These are phyloP conservation scores for Isabelozyma heimii DNA, from an alignment of 805 yeast species.

Conservation along the genomic window DNA sequence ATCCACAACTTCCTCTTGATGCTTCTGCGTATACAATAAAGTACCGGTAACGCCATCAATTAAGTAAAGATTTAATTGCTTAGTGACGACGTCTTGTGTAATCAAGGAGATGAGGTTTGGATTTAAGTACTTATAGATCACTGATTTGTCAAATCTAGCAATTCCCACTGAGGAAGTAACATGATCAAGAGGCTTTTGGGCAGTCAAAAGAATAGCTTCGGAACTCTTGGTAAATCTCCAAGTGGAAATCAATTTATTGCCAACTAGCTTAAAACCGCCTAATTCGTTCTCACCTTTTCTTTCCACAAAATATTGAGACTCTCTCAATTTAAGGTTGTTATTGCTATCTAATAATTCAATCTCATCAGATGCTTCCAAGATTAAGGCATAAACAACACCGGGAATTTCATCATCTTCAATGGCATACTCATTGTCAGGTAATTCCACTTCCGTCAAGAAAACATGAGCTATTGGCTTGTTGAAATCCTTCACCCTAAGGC, in stretches of 20 bases:
- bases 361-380: not conserved
- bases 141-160: conserved; percentile 65
- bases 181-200: conserved; percentile 17
- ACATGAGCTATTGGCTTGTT: not conserved
- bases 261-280: conserved; percentile 18
- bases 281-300: conserved; percentile 8
- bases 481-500: not conserved
- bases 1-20: conserved; percentile 37
- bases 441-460: not conserved
- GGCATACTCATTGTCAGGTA: conserved; percentile 6
- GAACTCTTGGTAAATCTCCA: conserved; percentile 25
- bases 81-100: conserved; percentile 17
- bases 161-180: conserved; percentile 57
- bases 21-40: conserved; percentile 45
- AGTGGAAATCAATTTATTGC: conserved; percentile 13
- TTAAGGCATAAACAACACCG: conserved; percentile 7
- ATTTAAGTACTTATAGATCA: conserved; percentile 78
- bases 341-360: not conserved
- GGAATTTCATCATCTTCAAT: conserved; percentile 10
- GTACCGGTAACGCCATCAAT: conserved; percentile 73
- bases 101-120: conserved; percentile 63
- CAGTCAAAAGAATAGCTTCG: conserved; percentile 15
- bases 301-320: conserved; percentile 12
- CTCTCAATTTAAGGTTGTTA: not conserved
- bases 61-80: conserved; percentile 45